These are phyloP conservation scores for Hyparrhenia diplandra DNA, from an alignment of 176 grass and related monocot genomes.

Conservation along the genomic window DNA sequence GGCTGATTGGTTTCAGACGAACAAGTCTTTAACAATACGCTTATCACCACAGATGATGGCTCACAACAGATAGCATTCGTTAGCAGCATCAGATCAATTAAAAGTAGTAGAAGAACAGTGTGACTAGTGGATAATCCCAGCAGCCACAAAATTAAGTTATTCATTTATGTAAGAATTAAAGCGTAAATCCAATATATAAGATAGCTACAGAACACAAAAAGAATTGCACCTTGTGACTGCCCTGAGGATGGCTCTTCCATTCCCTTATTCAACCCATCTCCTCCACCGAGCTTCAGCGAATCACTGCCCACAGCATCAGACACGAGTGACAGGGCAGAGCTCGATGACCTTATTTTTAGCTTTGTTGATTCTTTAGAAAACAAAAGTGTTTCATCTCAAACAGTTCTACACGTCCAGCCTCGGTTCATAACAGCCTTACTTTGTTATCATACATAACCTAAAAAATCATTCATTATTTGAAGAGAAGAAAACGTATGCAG, in stretches of 20 bases:
- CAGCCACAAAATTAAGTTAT: slow-evolving; percentile 30
- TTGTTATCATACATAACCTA: no score
- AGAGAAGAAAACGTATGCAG: neutral
- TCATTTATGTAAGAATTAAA: slow-evolving; percentile 25
- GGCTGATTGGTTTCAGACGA: no score
- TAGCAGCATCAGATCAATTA: no score
- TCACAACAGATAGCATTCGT: no score
- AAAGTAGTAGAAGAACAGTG: neutral
- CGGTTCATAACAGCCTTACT: no score
- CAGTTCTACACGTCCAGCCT: no score
- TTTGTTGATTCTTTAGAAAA: neutral
- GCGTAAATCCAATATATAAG: slow-evolving; percentile 1
- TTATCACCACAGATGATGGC: no score
- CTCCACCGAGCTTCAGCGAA: neutral
- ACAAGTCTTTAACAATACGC: no score
- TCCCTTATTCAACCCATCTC: slow-evolving; percentile 33
- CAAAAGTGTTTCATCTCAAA: neutral
- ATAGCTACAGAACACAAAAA: neutral
- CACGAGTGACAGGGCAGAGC: slow-evolving; percentile 58
- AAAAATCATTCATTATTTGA: neutral
- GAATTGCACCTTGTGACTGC: slow-evolving; percentile 25
- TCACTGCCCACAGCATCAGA: slow-evolving; percentile 30
- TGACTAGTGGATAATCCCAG: neutral
- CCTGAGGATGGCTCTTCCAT: neutral
- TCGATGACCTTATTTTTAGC: slow-evolving; percentile 64